phyloP scores from a whole-genome alignment of 148 eudicot genomes.

The Camellia granthamiana region DNA sequence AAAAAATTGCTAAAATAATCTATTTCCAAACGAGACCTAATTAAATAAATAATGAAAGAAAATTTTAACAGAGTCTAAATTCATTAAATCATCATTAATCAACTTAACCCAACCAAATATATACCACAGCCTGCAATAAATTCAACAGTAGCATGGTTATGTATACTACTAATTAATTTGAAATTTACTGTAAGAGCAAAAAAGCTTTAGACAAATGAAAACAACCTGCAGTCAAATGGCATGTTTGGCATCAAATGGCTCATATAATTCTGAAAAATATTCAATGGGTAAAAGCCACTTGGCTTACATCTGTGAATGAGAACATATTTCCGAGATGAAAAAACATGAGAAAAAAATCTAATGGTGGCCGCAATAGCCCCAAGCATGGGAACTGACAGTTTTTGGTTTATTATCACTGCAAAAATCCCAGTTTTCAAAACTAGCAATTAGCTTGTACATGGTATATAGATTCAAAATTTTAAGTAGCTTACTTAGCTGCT shows the following conservation, averaged over 20 bases:
- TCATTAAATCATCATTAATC: too few relatives aligned
- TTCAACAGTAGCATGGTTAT: too few relatives aligned
- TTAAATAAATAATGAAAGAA: too few relatives aligned
- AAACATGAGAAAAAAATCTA: not conserved
- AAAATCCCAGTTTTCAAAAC: conserved; percentile 9
- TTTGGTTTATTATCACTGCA: conserved; percentile 16
- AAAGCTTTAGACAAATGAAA: not conserved
- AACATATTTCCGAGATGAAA: not conserved
- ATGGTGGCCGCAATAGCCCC: not conserved
- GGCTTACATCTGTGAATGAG: not conserved
- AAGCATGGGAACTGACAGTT: not conserved
- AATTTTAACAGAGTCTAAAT: too few relatives aligned
- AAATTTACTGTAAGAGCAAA: too few relatives aligned
- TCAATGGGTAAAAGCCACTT: not conserved
- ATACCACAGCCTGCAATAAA: too few relatives aligned
- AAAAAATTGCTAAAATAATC: too few relatives aligned
- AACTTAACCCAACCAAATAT: too few relatives aligned
- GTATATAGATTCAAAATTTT: not conserved
- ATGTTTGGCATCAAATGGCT: not conserved
- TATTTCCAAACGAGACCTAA: too few relatives aligned
- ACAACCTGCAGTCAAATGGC: conserved; percentile 6
- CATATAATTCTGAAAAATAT: not conserved
- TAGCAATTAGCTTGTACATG: not conserved
- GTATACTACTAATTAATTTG: too few relatives aligned
- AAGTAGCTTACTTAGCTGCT: not conserved